Percentiles rank a stretch among this genome's conserved stretches.
Conservation (phyloP, 306 rosid genomes). For the Fragaria nilgerrensis region DNA sequence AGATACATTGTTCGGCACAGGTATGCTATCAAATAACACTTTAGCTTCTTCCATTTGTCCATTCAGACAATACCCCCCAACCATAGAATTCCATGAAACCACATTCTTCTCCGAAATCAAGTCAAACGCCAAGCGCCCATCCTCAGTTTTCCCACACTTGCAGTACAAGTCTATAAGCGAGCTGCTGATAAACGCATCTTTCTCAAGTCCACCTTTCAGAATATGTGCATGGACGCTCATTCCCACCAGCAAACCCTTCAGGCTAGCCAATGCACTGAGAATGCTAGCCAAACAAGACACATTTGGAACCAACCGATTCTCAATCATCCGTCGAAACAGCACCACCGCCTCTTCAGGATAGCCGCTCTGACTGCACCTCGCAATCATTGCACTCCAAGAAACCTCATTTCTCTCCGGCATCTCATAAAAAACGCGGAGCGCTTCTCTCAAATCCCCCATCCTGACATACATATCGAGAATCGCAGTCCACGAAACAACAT, state of each 20-base stretch:
- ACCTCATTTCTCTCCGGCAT: constrained; percentile 21
- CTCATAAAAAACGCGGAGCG: constrained; percentile 12
- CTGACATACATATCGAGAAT: constrained; percentile 15
- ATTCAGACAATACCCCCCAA: constrained; percentile 11
- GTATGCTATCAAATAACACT: constrained; percentile 15
- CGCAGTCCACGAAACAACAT: constrained; percentile 24
- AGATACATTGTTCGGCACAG: constrained; percentile 5
- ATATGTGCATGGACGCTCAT: constrained; percentile 18
- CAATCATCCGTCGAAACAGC: constrained; percentile 14
- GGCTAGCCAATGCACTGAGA: constrained; percentile 14
- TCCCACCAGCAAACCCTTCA: constrained; percentile 12
- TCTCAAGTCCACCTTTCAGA: constrained; percentile 9
- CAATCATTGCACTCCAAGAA: constrained; percentile 25
- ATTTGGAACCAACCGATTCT: not conserved
- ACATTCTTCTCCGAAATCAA: constrained; percentile 10
- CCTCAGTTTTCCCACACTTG: constrained; percentile 13
- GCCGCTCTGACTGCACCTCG: constrained; percentile 17
- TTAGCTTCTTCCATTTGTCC: constrained; percentile 23
- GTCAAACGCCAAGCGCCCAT: constrained; percentile 14
- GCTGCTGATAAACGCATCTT: constrained; percentile 10
- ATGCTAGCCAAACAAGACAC: constrained; percentile 14
- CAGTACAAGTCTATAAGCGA: constrained; percentile 16
- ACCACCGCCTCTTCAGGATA: constrained; percentile 16
- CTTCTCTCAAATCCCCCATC: constrained; percentile 20
- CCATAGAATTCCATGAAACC: constrained; percentile 17